Evolutionary conservation across 2,329 filamentous ascomycete genomes (phyloP).

Genomic region (Plenodomus tracheiphilus): DNA sequence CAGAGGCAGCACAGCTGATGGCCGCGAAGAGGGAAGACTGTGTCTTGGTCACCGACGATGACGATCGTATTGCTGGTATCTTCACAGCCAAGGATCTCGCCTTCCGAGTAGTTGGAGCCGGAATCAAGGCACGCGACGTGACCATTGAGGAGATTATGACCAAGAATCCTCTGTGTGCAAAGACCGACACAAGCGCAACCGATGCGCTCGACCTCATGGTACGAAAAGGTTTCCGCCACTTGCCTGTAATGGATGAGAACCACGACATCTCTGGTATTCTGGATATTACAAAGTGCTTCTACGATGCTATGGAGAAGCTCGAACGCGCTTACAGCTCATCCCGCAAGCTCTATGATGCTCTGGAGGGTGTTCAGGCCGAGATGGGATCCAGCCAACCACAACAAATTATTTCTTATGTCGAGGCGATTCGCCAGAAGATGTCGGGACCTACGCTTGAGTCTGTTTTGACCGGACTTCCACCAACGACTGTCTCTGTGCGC

Average conservation of each 20-base stretch:
- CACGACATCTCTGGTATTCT: constrained; percentile 98
- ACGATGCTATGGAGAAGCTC: constrained; percentile 99
- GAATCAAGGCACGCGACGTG: constrained; percentile 84
- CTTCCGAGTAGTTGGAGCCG: constrained; percentile 91
- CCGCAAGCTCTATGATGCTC: constrained; percentile 94
- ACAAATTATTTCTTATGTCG: constrained; percentile 98
- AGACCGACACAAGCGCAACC: constrained; percentile 96
- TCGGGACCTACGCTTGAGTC: constrained; percentile 95
- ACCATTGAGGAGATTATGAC: constrained; percentile 99
- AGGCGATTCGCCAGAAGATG: constrained; percentile 94
- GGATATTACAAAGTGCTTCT: constrained; percentile 99
- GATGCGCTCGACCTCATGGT: constrained; percentile 98
- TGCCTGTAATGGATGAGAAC: constrained; percentile 99
- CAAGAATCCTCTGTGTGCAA: constrained; percentile 95
- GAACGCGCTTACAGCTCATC: constrained; percentile 97
- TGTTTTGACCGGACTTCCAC: constrained; percentile 87
- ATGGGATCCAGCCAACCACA: constrained; percentile 94
- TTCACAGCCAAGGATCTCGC: constrained; percentile 99
- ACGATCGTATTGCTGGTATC: constrained; percentile 96
- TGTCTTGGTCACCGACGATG: constrained; percentile 94
- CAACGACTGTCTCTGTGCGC: constrained; percentile 90
- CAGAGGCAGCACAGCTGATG: constrained; percentile 97
- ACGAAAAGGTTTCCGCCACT: constrained; percentile 92
- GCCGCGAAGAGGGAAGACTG: constrained; percentile 98
- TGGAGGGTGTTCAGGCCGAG: constrained; percentile 97